Evolutionary conservation across 441 rosid species (phyloP), one percentile per base, ranked within the genome.

Genomic region (Arabidopsis hybrid): DNA sequence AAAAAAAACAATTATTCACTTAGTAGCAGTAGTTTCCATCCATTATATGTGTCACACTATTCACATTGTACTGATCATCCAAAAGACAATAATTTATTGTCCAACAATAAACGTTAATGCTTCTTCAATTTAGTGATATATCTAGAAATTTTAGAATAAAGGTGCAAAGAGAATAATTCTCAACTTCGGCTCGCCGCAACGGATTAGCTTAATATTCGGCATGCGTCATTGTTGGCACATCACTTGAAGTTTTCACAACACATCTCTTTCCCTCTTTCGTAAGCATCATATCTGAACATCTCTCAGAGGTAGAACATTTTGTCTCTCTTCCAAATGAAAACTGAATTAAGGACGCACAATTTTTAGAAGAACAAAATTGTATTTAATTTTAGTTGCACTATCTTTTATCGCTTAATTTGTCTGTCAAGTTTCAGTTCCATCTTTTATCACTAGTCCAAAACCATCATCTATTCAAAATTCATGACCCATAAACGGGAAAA

Each of bases 101-200:
- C 14, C 29, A 58, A 18, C 58, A 14, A 7, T 16, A 42, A 34
- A 42, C 62, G 42, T 31, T 55, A 42, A 32, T 35, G 45, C 7
- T 57, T 46, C 8, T 47, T 59, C 47, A 38, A 35, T 59, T 36
- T 3, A 17, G 52, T 32, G n/a, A 36, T 59, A 16, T 60, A 36
- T 36, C n/a, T 59, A 47, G 59, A 29, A 36, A 49, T 4, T 39
- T 26, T 21, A 34, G 65, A 60, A 26, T 49, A n/a, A 34, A 38
- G 43, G 39, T 38, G 52, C 50, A 60, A 71, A 32, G 52, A 71
- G 60, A 60, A 71, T 71, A 17, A 50, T 61, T 39, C 36, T 50
- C 68, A 60, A 38, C 59, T 71, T 50, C 51, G 51, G 17, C 18
- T 60, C 67, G 67, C 74, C 60, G 51, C 67, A 49, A 61, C 32